Conservation (phyloP, 192 early-diverging fungal genomes). For the Coemansia sp. region DNA sequence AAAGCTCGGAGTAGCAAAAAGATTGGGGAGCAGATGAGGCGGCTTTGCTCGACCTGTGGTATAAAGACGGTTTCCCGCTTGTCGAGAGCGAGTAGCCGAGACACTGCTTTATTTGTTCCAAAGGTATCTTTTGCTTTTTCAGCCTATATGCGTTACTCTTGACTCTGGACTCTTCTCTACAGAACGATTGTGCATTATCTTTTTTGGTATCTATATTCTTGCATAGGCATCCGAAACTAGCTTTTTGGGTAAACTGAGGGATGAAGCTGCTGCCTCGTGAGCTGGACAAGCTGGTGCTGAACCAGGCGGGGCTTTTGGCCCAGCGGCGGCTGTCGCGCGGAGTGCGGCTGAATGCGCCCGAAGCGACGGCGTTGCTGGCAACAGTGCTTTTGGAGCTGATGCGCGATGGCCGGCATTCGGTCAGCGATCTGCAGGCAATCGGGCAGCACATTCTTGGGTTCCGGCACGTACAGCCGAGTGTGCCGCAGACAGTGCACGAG, state of each 20-base stretch:
- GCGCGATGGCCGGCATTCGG: conserved; percentile 83
- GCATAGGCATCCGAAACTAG: no score
- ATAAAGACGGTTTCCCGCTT: not conserved
- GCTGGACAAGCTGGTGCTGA: conserved; percentile 88
- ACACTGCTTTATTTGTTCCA: no score
- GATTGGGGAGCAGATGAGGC: not conserved
- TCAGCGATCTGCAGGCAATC: conserved; percentile 83
- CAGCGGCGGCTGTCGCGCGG: conserved; percentile 90
- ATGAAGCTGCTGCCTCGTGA: conserved; percentile 89
- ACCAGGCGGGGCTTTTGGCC: conserved; percentile 85
- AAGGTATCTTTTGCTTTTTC: no score
- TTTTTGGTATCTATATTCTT: not conserved
- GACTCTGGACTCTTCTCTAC: not conserved
- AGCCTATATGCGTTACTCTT: no score
- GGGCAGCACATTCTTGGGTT: conserved; percentile 87
- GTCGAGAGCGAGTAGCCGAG: no score
- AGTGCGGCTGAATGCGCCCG: conserved; percentile 80
- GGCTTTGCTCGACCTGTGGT: not conserved
- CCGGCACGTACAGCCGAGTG: conserved; percentile 76
- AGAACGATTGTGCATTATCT: not conserved
- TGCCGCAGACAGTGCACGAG: conserved; percentile 68
- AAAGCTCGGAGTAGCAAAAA: not conserved
- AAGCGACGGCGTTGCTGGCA: conserved; percentile 86
- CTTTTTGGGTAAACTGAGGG: no score
- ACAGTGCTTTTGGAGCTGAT: conserved; percentile 85